Evolutionary conservation across 306 rosid genomes (phyloP), one percentile per base, ranked within the genome.

Genomic region (Hippophae gyantsensis): DNA sequence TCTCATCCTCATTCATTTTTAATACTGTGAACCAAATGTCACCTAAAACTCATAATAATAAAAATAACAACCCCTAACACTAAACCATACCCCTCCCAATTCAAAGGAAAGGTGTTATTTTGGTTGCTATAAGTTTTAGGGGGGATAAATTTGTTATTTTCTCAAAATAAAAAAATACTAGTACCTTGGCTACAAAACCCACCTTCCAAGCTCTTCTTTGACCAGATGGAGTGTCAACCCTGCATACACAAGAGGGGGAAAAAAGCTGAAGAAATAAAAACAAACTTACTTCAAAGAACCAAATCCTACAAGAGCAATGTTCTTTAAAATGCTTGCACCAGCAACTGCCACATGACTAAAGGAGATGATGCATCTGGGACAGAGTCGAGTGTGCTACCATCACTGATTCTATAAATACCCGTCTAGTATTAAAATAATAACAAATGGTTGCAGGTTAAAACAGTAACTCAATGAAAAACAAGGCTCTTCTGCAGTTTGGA

Each of bases 121-220:
- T 18, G 23, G 23, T 18, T 18, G 23, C 23, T 18, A 18, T 18
- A 18, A 18, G 23, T 18, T 18, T 18, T 18, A 18, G 23, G 23
- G 23, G 23, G 23, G 23, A 0, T 18, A 18, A 18, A 18, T 18
- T 18, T 18, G 23, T 18, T 18, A 18, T 18, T 18, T 18, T 18
- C 23, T 18, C 23, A 0, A 18, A 18, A 18, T 18, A 18, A 18
- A 18, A 32, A 13, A 43, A 6, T 54, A 49, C 3, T 32, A 32
- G 57, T 61, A 90, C 97, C 95, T 87, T 87, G 6, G 73, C 69
- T 43, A 64, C 68, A 43, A 76, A 83, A 60, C 64, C 75, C 72
- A 81, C 79, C 67, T 68, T 67, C 32, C 64, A 81, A 58, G 75
- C 64, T 67, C 75, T 74, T 71, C 84, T 84, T 63, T 78, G 97